Base-by-base conservation (phyloP, 768 basidiomycete species). In the Cystobasidium tubakii region DNA sequence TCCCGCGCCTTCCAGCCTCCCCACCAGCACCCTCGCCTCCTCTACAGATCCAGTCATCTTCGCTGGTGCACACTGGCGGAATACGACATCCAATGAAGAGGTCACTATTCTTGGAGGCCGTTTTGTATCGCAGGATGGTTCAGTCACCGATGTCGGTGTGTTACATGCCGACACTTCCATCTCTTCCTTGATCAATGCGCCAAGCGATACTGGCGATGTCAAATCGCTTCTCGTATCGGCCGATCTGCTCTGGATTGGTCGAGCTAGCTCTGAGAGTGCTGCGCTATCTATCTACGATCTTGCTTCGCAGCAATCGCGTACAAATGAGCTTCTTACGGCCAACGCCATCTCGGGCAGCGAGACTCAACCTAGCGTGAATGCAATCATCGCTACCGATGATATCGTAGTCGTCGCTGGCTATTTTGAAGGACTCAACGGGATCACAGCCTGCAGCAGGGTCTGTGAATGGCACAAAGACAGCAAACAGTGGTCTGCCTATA, bases 11-110 rank as follows among this genome's bases (percentile, higher is more conserved):
- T 25, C 64, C 17, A 36, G 15, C 12, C 55, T 74, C 6, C 73
- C 73, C 7, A 21, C 46, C 1, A 44, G 33, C 13, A 31, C 66
- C 0, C 12, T 67, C 23, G 27, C 50, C 0, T 27, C 74, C 10
- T 34, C 43, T 17, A 9, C 66, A 34, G 42, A 60, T 0, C 91
- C 92, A 0, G 88, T 91, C 21, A 87, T 97, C 74, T 84, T 96
- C 69, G 86, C 91, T 0, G 95, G 91, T 36, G 86, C 86, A 1
- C 97, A 92, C 83, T 97, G 91, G 91, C 89, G 86, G 7, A 96
- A 97, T 79, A 84, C 84, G 43, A 85, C 88, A 1, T 87, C 87
- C 12, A 84, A 85, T 3, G 80, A 78, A 55, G 86, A 90, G 71
- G 81, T 91, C 23, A 86, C 87, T 53, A 86, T 97, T 75, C 83